Base-by-base conservation (phyloP, 306 rosid genomes). In the Glycine tomentella region DNA sequence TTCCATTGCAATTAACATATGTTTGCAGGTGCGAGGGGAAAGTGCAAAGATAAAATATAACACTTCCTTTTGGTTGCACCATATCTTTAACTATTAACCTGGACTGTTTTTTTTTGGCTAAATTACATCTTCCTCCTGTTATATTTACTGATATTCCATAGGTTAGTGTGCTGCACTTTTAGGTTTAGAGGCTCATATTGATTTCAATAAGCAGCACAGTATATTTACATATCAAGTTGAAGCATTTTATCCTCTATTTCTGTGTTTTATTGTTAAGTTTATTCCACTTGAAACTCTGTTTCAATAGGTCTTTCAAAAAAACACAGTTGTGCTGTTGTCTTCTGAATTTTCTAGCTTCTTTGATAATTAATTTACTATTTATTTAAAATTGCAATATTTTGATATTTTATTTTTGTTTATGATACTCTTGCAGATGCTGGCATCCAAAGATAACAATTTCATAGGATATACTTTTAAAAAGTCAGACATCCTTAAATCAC, bases 381-480 rank as follows among this genome's bases (percentile, higher is more conserved):
- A 8, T 72, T 70, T 38, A 9, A 42, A 71, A 69, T 46, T 55
- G 50, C 57, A 10, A 42, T 20, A 10, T 51, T 17, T 6, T 67
- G 55, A 62, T 68, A 65, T 57, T 36, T 74, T 74, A 11, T 57
- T 56, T 56, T 58, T 25, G 20, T 38, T 84, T 64, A 38, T 70
- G 33, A 50, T 61, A 52, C 66, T 14, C 61, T 81, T 84, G 69
- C 97, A 96, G 99, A 96, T 96, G 99, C 84, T 96, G 88, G 90
- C 98, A 16, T 96, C 99, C 62, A 96, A 93, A 87, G 99, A 96
- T 81, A 91, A 88, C 79, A 96, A 96, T 80, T 96, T 96, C 90
- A 96, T 96, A 65, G 99, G 98, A 80, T 96, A 89, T 85, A 96
- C 98, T 67, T 96, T 72, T 68, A 93, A 92, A 87, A 93, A 96